Evolutionary conservation across 768 basidiomycete genomes (phyloP).

Genomic region (Amyloporia xantha): DNA sequence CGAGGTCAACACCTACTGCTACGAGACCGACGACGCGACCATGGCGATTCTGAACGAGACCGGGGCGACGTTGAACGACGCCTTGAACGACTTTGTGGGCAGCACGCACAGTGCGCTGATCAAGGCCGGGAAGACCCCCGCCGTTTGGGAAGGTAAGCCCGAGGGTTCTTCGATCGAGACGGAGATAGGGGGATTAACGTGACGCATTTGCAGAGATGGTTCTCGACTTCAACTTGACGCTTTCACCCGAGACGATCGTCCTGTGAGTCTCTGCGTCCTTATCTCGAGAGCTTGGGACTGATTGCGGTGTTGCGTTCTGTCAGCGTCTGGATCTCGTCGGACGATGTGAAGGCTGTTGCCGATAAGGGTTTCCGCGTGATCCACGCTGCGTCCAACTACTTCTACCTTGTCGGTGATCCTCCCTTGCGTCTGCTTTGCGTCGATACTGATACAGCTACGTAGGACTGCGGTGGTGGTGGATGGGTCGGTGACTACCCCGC

Average conservation of each 20-base stretch:
- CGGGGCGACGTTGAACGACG: slow-evolving; percentile 29
- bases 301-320: background rate
- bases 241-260: slow-evolving; percentile 38
- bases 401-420: slow-evolving; percentile 52
- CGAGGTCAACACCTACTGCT: slow-evolving; percentile 37
- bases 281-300: background rate
- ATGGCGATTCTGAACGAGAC: slow-evolving; percentile 24
- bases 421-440: background rate
- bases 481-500: slow-evolving; percentile 53
- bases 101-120: slow-evolving; percentile 28
- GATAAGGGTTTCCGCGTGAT: slow-evolving; percentile 56
- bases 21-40: slow-evolving; percentile 31
- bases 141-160: slow-evolving; percentile 37
- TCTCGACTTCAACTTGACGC: slow-evolving; percentile 27
- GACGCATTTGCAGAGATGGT: background rate
- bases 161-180: background rate
- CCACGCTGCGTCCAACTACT: slow-evolving; percentile 68
- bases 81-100: slow-evolving; percentile 31
- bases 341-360: slow-evolving; percentile 51
- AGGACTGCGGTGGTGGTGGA: slow-evolving; percentile 67
- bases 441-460: background rate
- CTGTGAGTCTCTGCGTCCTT: slow-evolving; percentile 32
- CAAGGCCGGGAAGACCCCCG: slow-evolving; percentile 37
- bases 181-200: background rate
- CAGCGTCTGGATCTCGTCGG: slow-evolving; percentile 71